Conservation (phyloP, 1,284 basidiomycete species). For the Pholiota adiposa region DNA sequence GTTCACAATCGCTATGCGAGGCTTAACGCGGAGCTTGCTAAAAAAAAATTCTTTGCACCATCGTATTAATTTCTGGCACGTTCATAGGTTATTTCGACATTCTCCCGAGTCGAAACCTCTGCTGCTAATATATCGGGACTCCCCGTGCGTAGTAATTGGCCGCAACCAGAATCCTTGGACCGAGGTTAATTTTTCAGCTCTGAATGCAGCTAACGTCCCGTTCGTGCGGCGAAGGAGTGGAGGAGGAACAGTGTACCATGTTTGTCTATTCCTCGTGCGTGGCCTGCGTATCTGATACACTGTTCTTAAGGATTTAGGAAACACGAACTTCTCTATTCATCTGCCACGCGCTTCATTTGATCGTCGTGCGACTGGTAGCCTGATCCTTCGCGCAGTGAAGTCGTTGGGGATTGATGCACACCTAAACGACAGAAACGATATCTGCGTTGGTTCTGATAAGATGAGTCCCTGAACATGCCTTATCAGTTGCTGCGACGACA, state of each 20-base stretch:
- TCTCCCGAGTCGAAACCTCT: constrained; percentile 70
- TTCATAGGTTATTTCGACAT: constrained; percentile 81
- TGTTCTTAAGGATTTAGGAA: constrained; percentile 82
- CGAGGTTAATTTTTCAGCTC: constrained; percentile 74
- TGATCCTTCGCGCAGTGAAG: constrained; percentile 83
- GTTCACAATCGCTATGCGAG: neutral
- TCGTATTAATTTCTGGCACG: neutral
- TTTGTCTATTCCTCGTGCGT: constrained; percentile 44
- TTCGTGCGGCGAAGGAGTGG: constrained; percentile 90
- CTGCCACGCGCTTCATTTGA: constrained; percentile 84
- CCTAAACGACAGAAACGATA: constrained; percentile 92
- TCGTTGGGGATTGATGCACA: constrained; percentile 72
- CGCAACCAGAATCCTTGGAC: constrained; percentile 99
- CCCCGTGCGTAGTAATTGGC: constrained; percentile 92
- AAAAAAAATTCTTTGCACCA: neutral
- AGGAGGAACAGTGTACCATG: constrained; percentile 98
- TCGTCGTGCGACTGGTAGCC: constrained; percentile 76
- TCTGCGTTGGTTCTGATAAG: constrained; percentile 84
- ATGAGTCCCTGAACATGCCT: constrained; percentile 54
- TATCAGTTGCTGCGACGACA: neutral
- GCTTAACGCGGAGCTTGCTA: constrained; percentile 1
- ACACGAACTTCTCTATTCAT: constrained; percentile 97
- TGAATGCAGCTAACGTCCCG: constrained; percentile 55
- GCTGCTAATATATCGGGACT: constrained; percentile 88
- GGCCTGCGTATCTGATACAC: neutral